These are phyloP conservation scores for Tephrocybe sp. DNA, from an alignment of 768 basidiomycete genomes.

Conservation along the genomic window DNA sequence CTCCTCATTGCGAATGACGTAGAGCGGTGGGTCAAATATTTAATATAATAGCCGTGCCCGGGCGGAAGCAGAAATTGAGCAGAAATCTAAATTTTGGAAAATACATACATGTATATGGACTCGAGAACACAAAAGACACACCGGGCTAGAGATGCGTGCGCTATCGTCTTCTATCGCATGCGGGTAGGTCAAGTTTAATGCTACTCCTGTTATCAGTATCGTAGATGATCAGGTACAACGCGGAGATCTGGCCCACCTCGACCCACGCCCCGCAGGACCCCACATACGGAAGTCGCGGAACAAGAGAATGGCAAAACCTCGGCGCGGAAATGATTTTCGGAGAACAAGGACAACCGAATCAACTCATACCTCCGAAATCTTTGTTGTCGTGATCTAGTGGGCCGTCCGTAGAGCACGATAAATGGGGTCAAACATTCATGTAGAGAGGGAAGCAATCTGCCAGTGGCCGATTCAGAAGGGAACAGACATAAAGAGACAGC, in stretches of 20 bases:
- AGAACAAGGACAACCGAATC: not conserved
- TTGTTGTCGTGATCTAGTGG: not conserved
- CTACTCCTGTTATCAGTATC: slow-evolving; percentile 10
- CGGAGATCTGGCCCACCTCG: not conserved
- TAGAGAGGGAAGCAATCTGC: too few species aligned
- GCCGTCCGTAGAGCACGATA: too few species aligned
- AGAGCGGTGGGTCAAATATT: too few species aligned
- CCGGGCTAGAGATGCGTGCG: too few species aligned
- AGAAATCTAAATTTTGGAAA: too few species aligned
- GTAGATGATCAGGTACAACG: slow-evolving; percentile 7
- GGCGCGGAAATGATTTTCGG: slow-evolving; percentile 3
- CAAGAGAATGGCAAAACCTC: not conserved
- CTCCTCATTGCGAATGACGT: too few species aligned
- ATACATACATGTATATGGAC: too few species aligned
- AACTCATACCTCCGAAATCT: not conserved
- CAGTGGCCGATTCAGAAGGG: too few species aligned
- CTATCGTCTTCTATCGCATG: slow-evolving; percentile 6
- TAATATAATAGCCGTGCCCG: too few species aligned
- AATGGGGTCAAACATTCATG: too few species aligned
- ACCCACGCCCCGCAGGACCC: not conserved
- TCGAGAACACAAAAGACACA: not conserved
- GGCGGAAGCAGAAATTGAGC: too few species aligned
- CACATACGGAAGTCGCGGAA: not conserved
- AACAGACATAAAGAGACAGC: too few species aligned
- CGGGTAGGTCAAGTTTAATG: not conserved